These are phyloP conservation scores for Mycena vulgaris DNA, from an alignment of 768 basidiomycete species.

Conservation along the genomic window DNA sequence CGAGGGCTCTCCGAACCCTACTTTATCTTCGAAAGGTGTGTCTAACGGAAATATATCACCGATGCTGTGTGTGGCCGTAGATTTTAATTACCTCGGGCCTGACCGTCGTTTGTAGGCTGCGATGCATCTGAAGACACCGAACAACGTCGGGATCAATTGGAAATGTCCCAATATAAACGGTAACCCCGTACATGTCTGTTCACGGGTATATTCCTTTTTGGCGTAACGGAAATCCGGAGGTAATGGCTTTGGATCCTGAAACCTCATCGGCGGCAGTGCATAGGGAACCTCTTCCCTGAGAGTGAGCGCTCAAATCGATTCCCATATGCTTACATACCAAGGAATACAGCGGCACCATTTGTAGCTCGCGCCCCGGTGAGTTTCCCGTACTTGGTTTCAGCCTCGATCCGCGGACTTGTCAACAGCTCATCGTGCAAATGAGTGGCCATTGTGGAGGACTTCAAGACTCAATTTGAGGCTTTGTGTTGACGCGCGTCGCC, in stretches of 20 bases:
- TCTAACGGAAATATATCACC: constrained; percentile 48
- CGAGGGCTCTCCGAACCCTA: constrained; percentile 76
- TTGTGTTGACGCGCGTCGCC: background rate
- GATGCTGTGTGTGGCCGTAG: background rate
- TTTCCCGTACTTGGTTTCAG: constrained; percentile 69
- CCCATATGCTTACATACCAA: constrained; percentile 59
- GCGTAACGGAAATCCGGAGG: constrained; percentile 71
- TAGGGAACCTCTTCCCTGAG: constrained; percentile 77
- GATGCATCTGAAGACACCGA: constrained; percentile 62
- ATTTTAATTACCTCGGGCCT: constrained; percentile 63
- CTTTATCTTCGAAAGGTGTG: constrained; percentile 67
- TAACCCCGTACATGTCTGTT: constrained; percentile 65
- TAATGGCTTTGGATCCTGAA: constrained; percentile 73
- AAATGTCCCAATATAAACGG: constrained; percentile 17
- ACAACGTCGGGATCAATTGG: background rate
- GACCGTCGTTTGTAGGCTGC: constrained; percentile 78
- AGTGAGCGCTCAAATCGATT: background rate
- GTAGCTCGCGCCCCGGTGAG: constrained; percentile 71
- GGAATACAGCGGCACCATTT: constrained; percentile 75
- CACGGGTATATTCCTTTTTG: constrained; percentile 71
- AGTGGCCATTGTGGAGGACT: constrained; percentile 35
- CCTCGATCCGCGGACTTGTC: constrained; percentile 59
- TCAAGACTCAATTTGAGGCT: background rate
- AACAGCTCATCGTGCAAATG: constrained; percentile 74
- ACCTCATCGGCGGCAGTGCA: constrained; percentile 75